Percentiles rank a stretch among this genome's conserved stretches.
Conservation (phyloP, 495 filamentous ascomycete genomes). For the Hapsidospora chrysogenum region DNA sequence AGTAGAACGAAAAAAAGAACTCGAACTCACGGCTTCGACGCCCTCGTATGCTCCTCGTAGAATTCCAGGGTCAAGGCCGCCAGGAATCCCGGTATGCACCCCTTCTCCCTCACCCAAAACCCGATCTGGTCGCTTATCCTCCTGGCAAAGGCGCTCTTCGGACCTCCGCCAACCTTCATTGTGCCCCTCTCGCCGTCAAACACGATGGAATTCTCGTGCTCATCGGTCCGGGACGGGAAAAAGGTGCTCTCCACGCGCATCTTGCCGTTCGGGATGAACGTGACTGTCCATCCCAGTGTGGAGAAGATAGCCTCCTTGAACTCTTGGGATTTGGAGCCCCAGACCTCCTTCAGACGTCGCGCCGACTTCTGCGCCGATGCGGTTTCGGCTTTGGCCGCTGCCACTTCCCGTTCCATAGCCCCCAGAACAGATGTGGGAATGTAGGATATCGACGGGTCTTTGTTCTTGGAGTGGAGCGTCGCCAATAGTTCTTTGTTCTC, state of each 20-base stretch:
- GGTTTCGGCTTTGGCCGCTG: constrained; percentile 52
- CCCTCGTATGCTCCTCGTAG: constrained; percentile 53
- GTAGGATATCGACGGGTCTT: neutral
- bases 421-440: constrained; percentile 66
- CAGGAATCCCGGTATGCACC: constrained; percentile 82
- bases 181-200: constrained; percentile 94
- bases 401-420: constrained; percentile 52
- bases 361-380: constrained; percentile 73
- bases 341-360: constrained; percentile 76
- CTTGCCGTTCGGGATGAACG: constrained; percentile 85
- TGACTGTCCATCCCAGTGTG: constrained; percentile 79
- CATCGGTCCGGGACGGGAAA: constrained; percentile 45
- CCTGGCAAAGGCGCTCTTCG: constrained; percentile 66
- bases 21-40: neutral
- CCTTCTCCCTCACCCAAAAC: constrained; percentile 86
- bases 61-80: constrained; percentile 82
- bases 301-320: constrained; percentile 86
- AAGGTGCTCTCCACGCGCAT: constrained; percentile 73
- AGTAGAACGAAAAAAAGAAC: too few relatives aligned
- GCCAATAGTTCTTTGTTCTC: constrained; percentile 64
- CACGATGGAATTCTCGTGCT: constrained; percentile 78
- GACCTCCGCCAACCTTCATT: constrained; percentile 92
- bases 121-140: constrained; percentile 69
- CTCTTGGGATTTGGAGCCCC: constrained; percentile 70
- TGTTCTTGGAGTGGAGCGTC: constrained; percentile 17